These are phyloP conservation scores for Apiospora phragmitis DNA, from an alignment of 2,329 filamentous ascomycete genomes.

Conservation along the genomic window DNA sequence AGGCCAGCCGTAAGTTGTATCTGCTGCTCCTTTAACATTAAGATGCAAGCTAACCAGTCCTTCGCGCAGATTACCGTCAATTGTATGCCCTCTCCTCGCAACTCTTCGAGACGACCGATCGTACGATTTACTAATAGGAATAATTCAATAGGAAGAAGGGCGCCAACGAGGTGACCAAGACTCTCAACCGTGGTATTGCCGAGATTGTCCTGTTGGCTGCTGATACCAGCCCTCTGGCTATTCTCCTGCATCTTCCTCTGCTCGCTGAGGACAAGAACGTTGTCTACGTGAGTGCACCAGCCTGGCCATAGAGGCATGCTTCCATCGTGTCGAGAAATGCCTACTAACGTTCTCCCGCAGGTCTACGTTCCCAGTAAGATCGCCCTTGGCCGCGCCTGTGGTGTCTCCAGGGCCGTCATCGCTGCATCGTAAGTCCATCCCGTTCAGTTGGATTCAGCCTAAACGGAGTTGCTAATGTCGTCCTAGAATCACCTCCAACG, in stretches of 20 bases:
- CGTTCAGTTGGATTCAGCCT: background rate
- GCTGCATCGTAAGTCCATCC: conserved; percentile 53
- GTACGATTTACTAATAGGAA: too few species aligned
- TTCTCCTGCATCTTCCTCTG: conserved; percentile 85
- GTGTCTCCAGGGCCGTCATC: conserved; percentile 86
- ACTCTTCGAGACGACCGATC: too few species aligned
- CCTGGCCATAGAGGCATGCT: background rate
- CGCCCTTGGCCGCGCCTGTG: conserved; percentile 83
- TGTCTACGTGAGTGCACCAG: conserved; percentile 21
- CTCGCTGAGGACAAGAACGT: conserved; percentile 79
- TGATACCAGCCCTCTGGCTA: conserved; percentile 67
- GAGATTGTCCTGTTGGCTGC: conserved; percentile 87
- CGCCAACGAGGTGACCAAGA: conserved; percentile 84
- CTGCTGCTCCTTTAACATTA: too few species aligned
- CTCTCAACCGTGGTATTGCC: conserved; percentile 84
- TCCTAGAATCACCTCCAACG: conserved; percentile 78
- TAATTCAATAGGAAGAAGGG: too few species aligned
- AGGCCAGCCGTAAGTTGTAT: conserved; percentile 50
- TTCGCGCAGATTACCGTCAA: too few species aligned
- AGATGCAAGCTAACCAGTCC: too few species aligned
- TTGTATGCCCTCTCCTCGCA: too few species aligned
- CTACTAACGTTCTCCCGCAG: conserved; percentile 45
- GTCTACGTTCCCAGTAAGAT: conserved; percentile 66
- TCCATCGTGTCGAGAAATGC: too few species aligned
- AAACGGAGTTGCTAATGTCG: background rate